Evolutionary conservation across 192 early-diverging fungal genomes (phyloP), one percentile per base, ranked within the genome.

Genomic region (Paraglomus brasilianum): DNA sequence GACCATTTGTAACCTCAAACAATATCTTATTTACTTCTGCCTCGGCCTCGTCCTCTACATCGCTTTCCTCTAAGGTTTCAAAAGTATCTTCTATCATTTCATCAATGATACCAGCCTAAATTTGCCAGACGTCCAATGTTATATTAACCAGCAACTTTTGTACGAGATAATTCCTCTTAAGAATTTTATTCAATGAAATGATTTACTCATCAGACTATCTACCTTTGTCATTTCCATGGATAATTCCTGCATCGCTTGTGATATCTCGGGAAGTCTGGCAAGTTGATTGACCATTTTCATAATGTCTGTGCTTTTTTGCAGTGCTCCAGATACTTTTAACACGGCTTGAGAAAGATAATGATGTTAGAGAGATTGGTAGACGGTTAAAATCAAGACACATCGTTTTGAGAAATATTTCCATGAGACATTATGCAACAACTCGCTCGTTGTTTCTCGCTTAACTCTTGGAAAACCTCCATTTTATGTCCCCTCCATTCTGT

Each of bases 221-320:
- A 92, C 91, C 85, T 91, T 96, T 79, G 92, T 95, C 97, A 98
- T 96, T 77, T 98, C 97, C 82, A 79, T 88, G 9, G 89, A 87
- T 89, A 98, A 89, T 81, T 97, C 93, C 73, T 90, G 89, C 87
- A 98, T 91, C 13, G 86, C 82, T 24, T 82, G 69, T 51, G 89
- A 85, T 43, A 98, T 86, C 79, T 94, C 87, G 36, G 94, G 95
- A 44, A 98, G 74, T 69, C 88, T 87, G 71, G 95, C 83, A 14
- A 98, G 77, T 68, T 81, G 82, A 77, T 98, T 97, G 41, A 98
- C 93, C 40, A 89, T 71, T 48, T 90, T 87, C 97, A 98, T 97
- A 19, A 97, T 85, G 69, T 92, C 87, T 4, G 91, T 90, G 55
- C 87, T 91, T 80, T 95, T 93, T 70, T 95, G 85, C 60, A 98